Conservation (phyloP, 2,329 filamentous ascomycete species). For the Penicillium sp. region DNA sequence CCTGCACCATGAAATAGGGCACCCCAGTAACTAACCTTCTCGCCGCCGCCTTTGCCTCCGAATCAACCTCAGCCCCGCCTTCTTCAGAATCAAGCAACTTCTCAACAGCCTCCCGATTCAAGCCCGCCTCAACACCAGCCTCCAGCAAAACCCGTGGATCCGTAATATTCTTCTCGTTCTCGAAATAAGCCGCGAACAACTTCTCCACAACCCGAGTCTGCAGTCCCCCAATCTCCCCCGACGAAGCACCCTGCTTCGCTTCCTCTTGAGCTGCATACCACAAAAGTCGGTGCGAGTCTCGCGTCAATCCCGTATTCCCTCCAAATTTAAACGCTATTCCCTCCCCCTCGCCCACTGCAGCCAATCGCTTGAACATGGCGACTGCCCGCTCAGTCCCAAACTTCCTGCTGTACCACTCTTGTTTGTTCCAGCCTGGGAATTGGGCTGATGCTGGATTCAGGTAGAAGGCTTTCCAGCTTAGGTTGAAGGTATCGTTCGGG, state of each 20-base stretch:
- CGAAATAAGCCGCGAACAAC: conserved; percentile 64
- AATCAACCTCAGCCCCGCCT: conserved; percentile 56
- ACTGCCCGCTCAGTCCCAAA: conserved; percentile 60
- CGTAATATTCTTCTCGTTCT: conserved; percentile 61
- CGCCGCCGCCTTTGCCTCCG: conserved; percentile 51
- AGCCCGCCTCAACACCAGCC: conserved; percentile 52
- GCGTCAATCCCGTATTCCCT: conserved; percentile 68
- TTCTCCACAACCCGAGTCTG: conserved; percentile 60
- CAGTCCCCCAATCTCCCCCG: conserved; percentile 36
- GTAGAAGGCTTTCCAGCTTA: conserved; percentile 75
- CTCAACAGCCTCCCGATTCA: conserved; percentile 51
- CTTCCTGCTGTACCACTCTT: conserved; percentile 56
- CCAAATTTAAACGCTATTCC: conserved; percentile 70
- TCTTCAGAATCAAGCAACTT: conserved; percentile 52
- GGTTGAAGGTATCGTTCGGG: conserved; percentile 65
- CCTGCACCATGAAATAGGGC: conserved; percentile 71
- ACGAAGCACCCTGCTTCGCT: conserved; percentile 22
- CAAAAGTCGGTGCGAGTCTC: conserved; percentile 73
- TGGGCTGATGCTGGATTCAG: conserved; percentile 63
- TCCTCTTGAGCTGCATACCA: conserved; percentile 60
- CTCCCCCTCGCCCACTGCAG: conserved; percentile 55
- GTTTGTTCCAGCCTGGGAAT: conserved; percentile 49
- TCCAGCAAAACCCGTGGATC: conserved; percentile 50
- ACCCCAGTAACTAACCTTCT: conserved; percentile 61
- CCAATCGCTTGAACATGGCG: conserved; percentile 56